Conservation (phyloP, 441 rosid genomes). For the Euphorbia corollata region DNA sequence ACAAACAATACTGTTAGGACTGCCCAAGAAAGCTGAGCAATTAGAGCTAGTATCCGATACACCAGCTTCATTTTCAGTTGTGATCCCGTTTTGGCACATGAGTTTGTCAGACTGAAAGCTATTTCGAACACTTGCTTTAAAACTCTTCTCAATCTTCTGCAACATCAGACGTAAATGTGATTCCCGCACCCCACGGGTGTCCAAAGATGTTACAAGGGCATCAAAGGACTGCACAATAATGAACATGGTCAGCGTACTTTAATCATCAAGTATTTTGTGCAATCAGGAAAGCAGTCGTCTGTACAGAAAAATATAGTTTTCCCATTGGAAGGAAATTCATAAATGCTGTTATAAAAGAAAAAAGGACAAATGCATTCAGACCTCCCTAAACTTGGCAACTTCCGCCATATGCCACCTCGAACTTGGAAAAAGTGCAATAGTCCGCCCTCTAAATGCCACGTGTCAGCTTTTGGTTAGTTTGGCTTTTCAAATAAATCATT, state of each 20-base stretch:
- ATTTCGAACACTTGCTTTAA: conserved; percentile 54
- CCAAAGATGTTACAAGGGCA: conserved; percentile 70
- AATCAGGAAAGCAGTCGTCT: conserved; percentile 2
- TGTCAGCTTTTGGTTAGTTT: too few relatives aligned
- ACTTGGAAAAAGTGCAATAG: too few relatives aligned
- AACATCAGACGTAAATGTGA: conserved; percentile 84
- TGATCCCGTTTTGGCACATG: conserved; percentile 29
- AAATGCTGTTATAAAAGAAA: not conserved
- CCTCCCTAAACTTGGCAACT: too few relatives aligned
- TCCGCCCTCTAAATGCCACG: too few relatives aligned
- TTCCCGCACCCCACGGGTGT: conserved; percentile 86
- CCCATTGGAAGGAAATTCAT: not conserved
- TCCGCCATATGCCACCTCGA: too few relatives aligned
- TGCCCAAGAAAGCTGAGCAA: conserved; percentile 33
- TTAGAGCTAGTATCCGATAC: conserved; percentile 34
- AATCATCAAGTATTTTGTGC: conserved; percentile 6
- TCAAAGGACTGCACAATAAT: conserved; percentile 59
- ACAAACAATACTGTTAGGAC: conserved; percentile 59
- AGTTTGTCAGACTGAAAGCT: conserved; percentile 27
- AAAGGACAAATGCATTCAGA: too few relatives aligned
- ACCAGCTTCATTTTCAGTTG: conserved; percentile 32
- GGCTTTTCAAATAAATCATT: too few relatives aligned
- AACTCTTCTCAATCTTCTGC: conserved; percentile 75
- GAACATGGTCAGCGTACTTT: conserved; percentile 9
- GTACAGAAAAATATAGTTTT: not conserved